Conservation (phyloP, 495 filamentous ascomycete genomes). For the Trypethelium eluteriae region DNA sequence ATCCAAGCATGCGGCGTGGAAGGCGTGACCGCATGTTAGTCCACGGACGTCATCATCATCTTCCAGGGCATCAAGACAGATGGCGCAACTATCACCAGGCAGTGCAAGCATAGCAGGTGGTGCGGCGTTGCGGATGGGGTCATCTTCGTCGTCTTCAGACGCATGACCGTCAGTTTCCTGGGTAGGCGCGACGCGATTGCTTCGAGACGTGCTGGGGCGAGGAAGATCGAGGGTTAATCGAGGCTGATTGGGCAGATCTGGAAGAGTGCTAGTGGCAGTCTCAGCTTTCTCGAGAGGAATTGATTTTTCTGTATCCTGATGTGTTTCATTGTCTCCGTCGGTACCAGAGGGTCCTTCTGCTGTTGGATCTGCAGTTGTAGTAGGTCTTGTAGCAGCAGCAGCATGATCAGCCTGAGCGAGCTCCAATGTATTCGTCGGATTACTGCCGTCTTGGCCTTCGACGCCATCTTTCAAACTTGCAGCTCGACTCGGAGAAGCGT, state of each 20-base stretch:
- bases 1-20: constrained; percentile 89
- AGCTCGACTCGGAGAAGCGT: constrained; percentile 60
- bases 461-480: constrained; percentile 57
- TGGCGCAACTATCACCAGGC: constrained; percentile 93
- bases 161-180: constrained; percentile 40
- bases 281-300: constrained; percentile 16
- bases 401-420: constrained; percentile 28
- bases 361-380: background rate
- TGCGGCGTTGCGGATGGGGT: constrained; percentile 74
- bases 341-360: constrained; percentile 5
- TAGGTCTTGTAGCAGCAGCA: constrained; percentile 16
- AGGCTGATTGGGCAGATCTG: constrained; percentile 5
- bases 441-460: constrained; percentile 41
- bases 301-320: constrained; percentile 15
- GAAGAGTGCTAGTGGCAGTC: constrained; percentile 20
- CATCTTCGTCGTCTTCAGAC: constrained; percentile 71
- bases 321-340: constrained; percentile 13
- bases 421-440: constrained; percentile 26
- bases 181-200: constrained; percentile 11
- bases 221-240: constrained; percentile 10
- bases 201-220: background rate
- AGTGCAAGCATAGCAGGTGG: constrained; percentile 73
- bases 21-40: constrained; percentile 89
- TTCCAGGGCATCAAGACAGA: constrained; percentile 88
- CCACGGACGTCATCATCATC: constrained; percentile 94